Evolutionary conservation across 257 asterid species (phyloP).

Genomic region (Solanum chilense): DNA sequence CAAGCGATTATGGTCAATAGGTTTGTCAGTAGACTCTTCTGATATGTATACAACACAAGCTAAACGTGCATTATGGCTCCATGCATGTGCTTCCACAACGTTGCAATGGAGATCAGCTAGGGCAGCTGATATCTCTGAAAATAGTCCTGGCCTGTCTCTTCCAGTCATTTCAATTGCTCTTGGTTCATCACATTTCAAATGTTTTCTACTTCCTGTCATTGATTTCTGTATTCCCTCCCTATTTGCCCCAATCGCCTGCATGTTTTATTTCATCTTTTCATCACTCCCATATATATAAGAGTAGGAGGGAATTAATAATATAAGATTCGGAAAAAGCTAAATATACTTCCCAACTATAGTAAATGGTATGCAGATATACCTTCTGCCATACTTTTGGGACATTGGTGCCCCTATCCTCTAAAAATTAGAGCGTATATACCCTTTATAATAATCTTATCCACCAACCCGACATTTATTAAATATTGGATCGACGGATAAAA

Average conservation of each 20-base stretch:
- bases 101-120: slow-evolving; percentile 61
- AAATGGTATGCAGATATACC: no score
- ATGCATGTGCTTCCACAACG: slow-evolving; percentile 62
- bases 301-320: not conserved
- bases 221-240: slow-evolving; percentile 6
- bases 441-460: no score
- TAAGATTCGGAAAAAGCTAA: no score
- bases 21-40: slow-evolving; percentile 20
- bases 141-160: slow-evolving; percentile 62
- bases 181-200: slow-evolving; percentile 16
- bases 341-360: no score
- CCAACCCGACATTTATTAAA: no score
- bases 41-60: slow-evolving; percentile 69
- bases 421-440: no score
- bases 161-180: slow-evolving; percentile 70
- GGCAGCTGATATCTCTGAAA: slow-evolving; percentile 81
- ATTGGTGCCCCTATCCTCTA: no score
- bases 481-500: no score
- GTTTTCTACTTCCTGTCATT: not conserved
- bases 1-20: slow-evolving; percentile 50
- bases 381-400: no score
- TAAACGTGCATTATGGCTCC: slow-evolving; percentile 65
- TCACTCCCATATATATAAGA: not conserved
- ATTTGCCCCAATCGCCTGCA: slow-evolving; percentile 38
- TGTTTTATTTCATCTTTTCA: not conserved